Conservation (phyloP, 208 protist genomes). For the Tetramitus jugosus region DNA sequence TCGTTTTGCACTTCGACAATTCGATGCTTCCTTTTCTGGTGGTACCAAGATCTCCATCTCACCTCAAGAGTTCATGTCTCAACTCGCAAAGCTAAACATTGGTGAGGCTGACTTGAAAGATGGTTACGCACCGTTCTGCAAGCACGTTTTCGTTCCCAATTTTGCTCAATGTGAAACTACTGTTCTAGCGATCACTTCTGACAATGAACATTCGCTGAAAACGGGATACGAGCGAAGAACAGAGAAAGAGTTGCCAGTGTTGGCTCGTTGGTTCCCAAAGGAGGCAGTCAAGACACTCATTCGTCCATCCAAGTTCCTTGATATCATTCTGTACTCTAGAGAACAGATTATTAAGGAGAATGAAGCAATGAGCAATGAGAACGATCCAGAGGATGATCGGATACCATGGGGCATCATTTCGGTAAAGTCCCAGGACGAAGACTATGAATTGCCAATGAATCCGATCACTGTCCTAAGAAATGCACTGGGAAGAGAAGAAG, state of each 20-base stretch:
- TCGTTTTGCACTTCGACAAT: too few species aligned
- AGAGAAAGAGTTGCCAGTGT: constrained; percentile 47
- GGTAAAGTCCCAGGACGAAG: constrained; percentile 44
- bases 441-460: constrained; percentile 54
- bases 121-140: constrained; percentile 63
- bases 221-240: constrained; percentile 43
- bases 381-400: background rate
- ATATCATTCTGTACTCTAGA: constrained; percentile 39
- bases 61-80: too few species aligned
- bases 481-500: constrained; percentile 47
- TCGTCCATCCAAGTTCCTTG: constrained; percentile 37
- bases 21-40: too few species aligned
- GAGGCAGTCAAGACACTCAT: constrained; percentile 22
- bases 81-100: too few species aligned
- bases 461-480: constrained; percentile 67
- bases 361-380: constrained; percentile 22
- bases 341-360: constrained; percentile 53
- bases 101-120: constrained; percentile 29
- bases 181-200: constrained; percentile 35
- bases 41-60: too few species aligned
- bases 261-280: constrained; percentile 44
- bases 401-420: constrained; percentile 43
- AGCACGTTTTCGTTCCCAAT: constrained; percentile 57
- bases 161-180: constrained; percentile 25
- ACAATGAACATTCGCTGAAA: constrained; percentile 39